These are phyloP conservation scores for Zopfia rhizophila DNA, from an alignment of 2,329 filamentous ascomycete genomes.

Conservation along the genomic window DNA sequence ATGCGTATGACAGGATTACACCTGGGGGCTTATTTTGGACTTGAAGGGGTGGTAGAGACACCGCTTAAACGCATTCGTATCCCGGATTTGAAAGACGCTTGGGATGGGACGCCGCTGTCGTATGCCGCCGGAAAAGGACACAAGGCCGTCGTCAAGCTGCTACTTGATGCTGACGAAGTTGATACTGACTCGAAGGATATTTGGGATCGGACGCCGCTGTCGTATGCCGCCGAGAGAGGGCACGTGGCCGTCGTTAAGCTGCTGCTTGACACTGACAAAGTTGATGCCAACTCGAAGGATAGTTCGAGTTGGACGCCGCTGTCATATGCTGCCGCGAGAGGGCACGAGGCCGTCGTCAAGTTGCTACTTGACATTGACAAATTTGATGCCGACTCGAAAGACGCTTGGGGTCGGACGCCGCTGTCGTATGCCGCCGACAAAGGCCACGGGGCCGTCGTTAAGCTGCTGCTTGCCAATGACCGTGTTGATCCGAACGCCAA, in stretches of 20 bases:
- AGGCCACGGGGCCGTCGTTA: slow-evolving; percentile 2
- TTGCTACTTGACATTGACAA: slow-evolving; percentile 1
- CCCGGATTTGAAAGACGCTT: no score
- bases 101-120: neutral
- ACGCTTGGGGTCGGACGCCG: slow-evolving; percentile 1
- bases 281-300: slow-evolving; percentile 1
- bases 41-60: no score
- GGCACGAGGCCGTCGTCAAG: slow-evolving; percentile 3
- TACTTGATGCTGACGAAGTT: slow-evolving; percentile 1
- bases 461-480: slow-evolving; percentile 4
- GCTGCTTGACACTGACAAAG: slow-evolving; percentile 2
- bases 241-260: slow-evolving; percentile 4
- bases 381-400: neutral
- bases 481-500: neutral
- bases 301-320: neutral
- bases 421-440: slow-evolving; percentile 1
- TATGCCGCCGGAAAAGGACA: slow-evolving; percentile 1
- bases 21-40: no score
- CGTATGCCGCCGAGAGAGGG: slow-evolving; percentile 1
- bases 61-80: no score
- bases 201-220: neutral
- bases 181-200: neutral
- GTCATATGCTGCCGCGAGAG: neutral
- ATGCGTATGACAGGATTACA: no score
- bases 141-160: slow-evolving; percentile 3